A percentile compares a stretch with the other conserved stretches of the same genome.
phyloP scores from a whole-genome alignment of 805 yeast species.

The Saccharomycopsis javanensis region DNA sequence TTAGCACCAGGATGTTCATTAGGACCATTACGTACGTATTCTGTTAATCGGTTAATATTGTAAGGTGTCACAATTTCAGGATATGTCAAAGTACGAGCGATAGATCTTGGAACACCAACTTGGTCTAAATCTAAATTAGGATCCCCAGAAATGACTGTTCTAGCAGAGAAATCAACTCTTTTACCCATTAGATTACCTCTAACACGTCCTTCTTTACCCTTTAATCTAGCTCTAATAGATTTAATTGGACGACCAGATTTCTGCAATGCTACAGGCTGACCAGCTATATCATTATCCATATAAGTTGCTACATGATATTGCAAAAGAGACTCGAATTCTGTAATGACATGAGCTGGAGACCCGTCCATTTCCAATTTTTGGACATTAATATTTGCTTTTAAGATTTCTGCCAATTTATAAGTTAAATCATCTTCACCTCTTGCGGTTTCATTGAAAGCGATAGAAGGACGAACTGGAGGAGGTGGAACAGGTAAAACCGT shows the following conservation, averaged over 20 bases:
- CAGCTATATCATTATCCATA: conserved; percentile 99
- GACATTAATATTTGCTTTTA: conserved; percentile 95
- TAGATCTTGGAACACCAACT: conserved; percentile 96
- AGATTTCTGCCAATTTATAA: conserved; percentile 89
- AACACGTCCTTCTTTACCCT: conserved; percentile 98
- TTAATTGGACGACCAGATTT: conserved; percentile 98
- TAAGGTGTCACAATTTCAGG: conserved; percentile 98
- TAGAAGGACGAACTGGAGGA: conserved; percentile 98
- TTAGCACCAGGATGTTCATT: conserved; percentile 99
- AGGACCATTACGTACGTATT: conserved; percentile 93
- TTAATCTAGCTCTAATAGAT: conserved; percentile 96
- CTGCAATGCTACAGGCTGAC: conserved; percentile 98
- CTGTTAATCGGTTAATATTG: conserved; percentile 88
- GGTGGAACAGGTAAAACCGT: conserved; percentile 99
- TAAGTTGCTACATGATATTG: conserved; percentile 98
- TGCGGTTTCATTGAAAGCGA: conserved; percentile 95
- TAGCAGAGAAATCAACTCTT: conserved; percentile 98
- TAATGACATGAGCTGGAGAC: conserved; percentile 96
- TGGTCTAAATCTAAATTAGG: conserved; percentile 96
- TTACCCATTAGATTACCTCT: conserved; percentile 99
- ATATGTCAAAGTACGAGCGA: conserved; percentile 89
- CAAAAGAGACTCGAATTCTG: conserved; percentile 88
- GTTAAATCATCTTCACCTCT: conserved; percentile 99
- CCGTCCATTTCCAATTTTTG: conserved; percentile 97
- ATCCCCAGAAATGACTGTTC: conserved; percentile 98